Evolutionary conservation across 305 asterid species (phyloP), one percentile per base, ranked within the genome.

Genomic region (Euphrasia arctica): DNA sequence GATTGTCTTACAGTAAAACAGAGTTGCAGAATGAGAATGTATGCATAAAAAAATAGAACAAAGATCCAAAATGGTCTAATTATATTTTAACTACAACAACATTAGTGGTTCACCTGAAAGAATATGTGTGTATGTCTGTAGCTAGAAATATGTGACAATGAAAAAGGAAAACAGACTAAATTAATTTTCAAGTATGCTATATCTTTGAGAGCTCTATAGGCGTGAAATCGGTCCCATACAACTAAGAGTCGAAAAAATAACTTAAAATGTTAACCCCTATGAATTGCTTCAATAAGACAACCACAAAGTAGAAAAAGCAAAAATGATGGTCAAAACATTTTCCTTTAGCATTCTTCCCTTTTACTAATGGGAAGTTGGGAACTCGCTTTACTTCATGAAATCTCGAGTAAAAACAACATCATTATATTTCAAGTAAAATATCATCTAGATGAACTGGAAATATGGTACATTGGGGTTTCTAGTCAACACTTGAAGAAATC

Each of bases 11-110:
- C 27, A 39, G 48, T 65, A 36, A 29, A 14, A 66, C 18, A 56
- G 18, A 43, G 47, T 36, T 9, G 47, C 62, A 31, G 63, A 68
- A 64, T 47, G 72, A 72, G 42, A 62, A 31, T 41, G 59, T 8
- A 1, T 14, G 22, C 22, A 18, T 18, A 18, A 18, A 18, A 62
- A 27, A 25, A 6, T 22, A 62, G 48, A 15, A 49, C 54, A 63
- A 31, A 49, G 22, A 51, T 63, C 29, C 47, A 48, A 48, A 62
- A 63, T n/a, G 31, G 49, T 9, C 64, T 4, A 59, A 18, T 49
- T 7, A 59, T 13, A n/a, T 58, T 58, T 41, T 15, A 15, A 10
- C 32, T 10, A 48, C 54, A 67, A 59, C 64, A 67, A 29, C 22
- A 18, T 18, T 39, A 36, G 42, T 36, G 9, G 42, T 36, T 36